Conservation (phyloP, 192 early-diverging fungal species). For the Linnemannia hyalina region DNA sequence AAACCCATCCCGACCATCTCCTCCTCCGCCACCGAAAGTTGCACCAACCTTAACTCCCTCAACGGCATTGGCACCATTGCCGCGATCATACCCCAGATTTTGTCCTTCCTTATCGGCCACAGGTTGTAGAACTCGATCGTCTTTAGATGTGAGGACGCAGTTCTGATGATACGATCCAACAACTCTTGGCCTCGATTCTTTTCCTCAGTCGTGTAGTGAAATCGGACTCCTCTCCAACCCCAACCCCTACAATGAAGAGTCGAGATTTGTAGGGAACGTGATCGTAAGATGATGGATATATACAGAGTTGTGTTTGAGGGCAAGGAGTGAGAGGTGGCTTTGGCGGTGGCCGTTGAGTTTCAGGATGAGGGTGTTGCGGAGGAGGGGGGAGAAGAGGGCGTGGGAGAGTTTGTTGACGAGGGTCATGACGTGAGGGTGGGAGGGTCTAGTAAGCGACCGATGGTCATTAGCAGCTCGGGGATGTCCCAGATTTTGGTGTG, state of each 20-base stretch:
- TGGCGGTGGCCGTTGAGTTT: background rate
- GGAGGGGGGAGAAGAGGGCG: background rate
- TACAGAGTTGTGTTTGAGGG: too few species aligned
- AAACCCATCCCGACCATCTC: background rate
- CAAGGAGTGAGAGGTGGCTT: too few species aligned
- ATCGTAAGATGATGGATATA: background rate
- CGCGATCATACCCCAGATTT: background rate
- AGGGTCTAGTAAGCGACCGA: background rate
- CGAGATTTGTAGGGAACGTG: background rate
- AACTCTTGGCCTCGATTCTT: background rate
- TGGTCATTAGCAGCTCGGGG: background rate
- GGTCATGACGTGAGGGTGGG: background rate
- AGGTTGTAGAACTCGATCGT: background rate
- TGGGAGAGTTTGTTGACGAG: background rate
- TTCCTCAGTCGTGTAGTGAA: background rate
- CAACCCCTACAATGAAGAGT: background rate
- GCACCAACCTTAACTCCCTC: background rate
- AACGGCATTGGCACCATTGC: background rate
- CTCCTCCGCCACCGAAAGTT: background rate
- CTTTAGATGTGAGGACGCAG: background rate
- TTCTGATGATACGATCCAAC: background rate
- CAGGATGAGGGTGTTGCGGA: background rate
- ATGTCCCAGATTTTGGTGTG: background rate
- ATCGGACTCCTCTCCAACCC: background rate
- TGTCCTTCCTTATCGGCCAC: background rate